Conservation (phyloP, 2,329 filamentous ascomycete genomes). For the Pseudocercospora eumusae region DNA sequence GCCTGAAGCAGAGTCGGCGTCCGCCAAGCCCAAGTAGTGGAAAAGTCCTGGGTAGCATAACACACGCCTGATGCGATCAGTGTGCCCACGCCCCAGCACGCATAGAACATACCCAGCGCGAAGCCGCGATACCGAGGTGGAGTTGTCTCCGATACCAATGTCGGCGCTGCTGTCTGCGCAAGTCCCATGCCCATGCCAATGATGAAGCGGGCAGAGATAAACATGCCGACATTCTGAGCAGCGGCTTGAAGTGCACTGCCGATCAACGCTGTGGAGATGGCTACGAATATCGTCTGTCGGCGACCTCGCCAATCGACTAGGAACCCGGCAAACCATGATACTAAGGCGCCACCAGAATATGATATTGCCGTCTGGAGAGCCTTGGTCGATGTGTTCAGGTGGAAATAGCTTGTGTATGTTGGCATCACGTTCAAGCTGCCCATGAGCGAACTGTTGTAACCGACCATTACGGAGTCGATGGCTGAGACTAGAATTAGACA, state of each 20-base stretch:
- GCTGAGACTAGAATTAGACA: slow-evolving; percentile 9
- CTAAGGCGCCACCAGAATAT: slow-evolving; percentile 3
- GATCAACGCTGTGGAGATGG: slow-evolving; percentile 35
- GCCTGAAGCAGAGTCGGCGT: slow-evolving; percentile 2
- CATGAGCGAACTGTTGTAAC: slow-evolving; percentile 13
- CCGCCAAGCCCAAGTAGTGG: slow-evolving; percentile 4
- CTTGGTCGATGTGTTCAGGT: slow-evolving; percentile 52
- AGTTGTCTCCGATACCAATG: slow-evolving; percentile 9
- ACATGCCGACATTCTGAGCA: slow-evolving; percentile 64
- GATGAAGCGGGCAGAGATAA: slow-evolving; percentile 66
- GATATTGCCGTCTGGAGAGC: slow-evolving; percentile 42
- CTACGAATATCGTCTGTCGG: neutral
- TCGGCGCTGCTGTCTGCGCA: slow-evolving; percentile 8
- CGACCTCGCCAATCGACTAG: slow-evolving; percentile 4
- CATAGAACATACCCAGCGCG: slow-evolving; percentile 11
- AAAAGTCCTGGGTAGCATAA: neutral
- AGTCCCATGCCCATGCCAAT: slow-evolving; percentile 50
- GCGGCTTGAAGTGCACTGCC: slow-evolving; percentile 63
- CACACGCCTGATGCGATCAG: slow-evolving; percentile 6
- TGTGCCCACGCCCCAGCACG: slow-evolving; percentile 11
- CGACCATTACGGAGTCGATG: slow-evolving; percentile 13
- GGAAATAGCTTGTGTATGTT: slow-evolving; percentile 10
- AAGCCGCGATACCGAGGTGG: slow-evolving; percentile 2
- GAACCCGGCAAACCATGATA: slow-evolving; percentile 2
- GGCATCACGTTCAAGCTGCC: slow-evolving; percentile 13